Percentiles rank a stretch among this genome's conserved stretches.
Conservation (phyloP, 129 eudicot genomes). For the Tagetes erecta region DNA sequence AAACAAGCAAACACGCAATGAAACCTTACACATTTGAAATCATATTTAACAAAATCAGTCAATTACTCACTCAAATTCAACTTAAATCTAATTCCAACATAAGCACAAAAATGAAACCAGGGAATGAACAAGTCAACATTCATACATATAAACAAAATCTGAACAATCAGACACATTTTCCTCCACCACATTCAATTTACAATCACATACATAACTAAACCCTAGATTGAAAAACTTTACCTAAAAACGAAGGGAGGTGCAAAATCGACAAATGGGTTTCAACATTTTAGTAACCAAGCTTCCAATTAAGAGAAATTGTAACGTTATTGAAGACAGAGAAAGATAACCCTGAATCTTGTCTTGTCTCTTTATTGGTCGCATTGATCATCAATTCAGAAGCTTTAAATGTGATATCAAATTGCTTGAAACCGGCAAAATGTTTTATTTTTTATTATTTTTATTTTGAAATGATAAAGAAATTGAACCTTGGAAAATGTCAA, state of each 20-base stretch:
- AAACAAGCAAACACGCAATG: conserved; percentile 1
- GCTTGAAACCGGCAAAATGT: conserved; percentile 13
- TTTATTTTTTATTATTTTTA: conserved; percentile 10
- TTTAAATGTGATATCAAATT: conserved; percentile 49
- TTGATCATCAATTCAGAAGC: conserved; percentile 45
- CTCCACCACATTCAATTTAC: background rate
- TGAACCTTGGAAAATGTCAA: conserved; percentile 44
- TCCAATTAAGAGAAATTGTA: conserved; percentile 24
- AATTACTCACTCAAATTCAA: conserved; percentile 2
- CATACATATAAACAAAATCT: conserved; percentile 19
- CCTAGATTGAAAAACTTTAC: conserved; percentile 34
- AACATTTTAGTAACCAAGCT: background rate
- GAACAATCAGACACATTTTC: conserved; percentile 8
- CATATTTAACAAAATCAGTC: background rate
- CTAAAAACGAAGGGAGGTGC: conserved; percentile 20
- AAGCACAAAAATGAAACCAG: conserved; percentile 12
- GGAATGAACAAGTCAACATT: background rate
- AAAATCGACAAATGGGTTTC: conserved; percentile 42
- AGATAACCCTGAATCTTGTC: conserved; percentile 12
- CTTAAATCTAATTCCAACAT: background rate
- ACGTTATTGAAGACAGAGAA: conserved; percentile 37
- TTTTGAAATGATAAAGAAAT: conserved; percentile 15
- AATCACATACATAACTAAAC: conserved; percentile 17
- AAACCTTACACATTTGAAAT: conserved; percentile 6
- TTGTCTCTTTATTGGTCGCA: conserved; percentile 29